Percentiles rank a stretch among this genome's conserved stretches.
phyloP scores from a whole-genome alignment of 805 yeast genomes.

The Zygoascus tannicola region DNA sequence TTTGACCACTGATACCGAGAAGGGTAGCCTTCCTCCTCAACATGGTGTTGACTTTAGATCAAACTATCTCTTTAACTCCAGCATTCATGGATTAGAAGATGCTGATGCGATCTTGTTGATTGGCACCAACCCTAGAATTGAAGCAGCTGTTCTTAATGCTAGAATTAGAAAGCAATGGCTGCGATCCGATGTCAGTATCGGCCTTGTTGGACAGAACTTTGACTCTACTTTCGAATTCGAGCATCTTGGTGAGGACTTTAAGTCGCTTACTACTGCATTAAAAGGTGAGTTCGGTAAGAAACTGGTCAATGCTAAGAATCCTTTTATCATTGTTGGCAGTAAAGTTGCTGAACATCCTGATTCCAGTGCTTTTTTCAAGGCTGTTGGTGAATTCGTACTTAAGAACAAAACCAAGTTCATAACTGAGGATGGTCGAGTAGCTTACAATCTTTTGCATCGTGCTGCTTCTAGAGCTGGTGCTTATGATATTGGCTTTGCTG shows the following conservation, averaged over 20 bases:
- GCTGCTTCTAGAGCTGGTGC: slow-evolving; percentile 86
- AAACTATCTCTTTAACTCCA: slow-evolving; percentile 70
- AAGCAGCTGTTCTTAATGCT: slow-evolving; percentile 80
- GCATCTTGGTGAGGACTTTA: slow-evolving; percentile 53
- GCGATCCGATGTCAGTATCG: slow-evolving; percentile 52
- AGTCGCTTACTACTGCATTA: slow-evolving; percentile 50
- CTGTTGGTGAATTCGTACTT: slow-evolving; percentile 51
- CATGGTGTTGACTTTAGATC: slow-evolving; percentile 70
- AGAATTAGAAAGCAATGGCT: slow-evolving; percentile 79
- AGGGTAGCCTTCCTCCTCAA: slow-evolving; percentile 46
- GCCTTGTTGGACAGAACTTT: slow-evolving; percentile 65
- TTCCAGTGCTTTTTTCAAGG: slow-evolving; percentile 48
- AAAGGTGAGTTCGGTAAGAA: slow-evolving; percentile 60
- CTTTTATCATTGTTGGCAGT: slow-evolving; percentile 74
- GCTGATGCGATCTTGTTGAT: slow-evolving; percentile 73
- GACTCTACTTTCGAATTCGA: slow-evolving; percentile 65
- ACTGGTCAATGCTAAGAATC: slow-evolving; percentile 56
- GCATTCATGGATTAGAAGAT: slow-evolving; percentile 68
- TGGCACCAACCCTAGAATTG: slow-evolving; percentile 84
- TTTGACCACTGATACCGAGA: slow-evolving; percentile 58
- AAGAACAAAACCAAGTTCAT: slow-evolving; percentile 47
- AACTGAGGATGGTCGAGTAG: slow-evolving; percentile 64
- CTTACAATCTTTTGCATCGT: slow-evolving; percentile 70
- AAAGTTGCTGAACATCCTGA: slow-evolving; percentile 64
- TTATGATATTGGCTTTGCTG: slow-evolving; percentile 70